Conservation (phyloP, 140 eudicot genomes). For the Bidens hawaiensis region DNA sequence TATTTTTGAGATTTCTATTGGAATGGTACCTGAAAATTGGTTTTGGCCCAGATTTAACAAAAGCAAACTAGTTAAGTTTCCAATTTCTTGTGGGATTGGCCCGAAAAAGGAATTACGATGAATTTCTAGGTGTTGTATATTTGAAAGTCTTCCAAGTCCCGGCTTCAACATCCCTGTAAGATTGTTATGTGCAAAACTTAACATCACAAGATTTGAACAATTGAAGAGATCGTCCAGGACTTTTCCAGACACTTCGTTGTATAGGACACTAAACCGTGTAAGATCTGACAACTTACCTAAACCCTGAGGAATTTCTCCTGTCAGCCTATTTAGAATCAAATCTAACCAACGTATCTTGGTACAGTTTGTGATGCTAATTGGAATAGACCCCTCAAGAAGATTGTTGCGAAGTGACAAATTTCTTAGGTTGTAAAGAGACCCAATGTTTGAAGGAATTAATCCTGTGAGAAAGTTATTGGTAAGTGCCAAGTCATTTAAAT, state of each 20-base stretch:
- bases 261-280: slow-evolving; percentile 33
- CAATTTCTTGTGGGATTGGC: slow-evolving; percentile 54
- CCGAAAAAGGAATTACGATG: slow-evolving; percentile 46
- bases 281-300: slow-evolving; percentile 50
- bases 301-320: slow-evolving; percentile 57
- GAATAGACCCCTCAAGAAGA: slow-evolving; percentile 56
- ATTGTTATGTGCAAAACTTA: slow-evolving; percentile 37
- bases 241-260: slow-evolving; percentile 41
- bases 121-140: slow-evolving; percentile 35
- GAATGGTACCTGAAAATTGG: slow-evolving; percentile 56
- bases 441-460: slow-evolving; percentile 57
- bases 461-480: slow-evolving; percentile 56
- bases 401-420: slow-evolving; percentile 46
- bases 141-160: slow-evolving; percentile 42
- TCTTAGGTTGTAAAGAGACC: slow-evolving; percentile 53
- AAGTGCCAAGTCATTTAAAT: slow-evolving; percentile 44
- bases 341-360: slow-evolving; percentile 41
- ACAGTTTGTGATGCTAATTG: slow-evolving; percentile 58
- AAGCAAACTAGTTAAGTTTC: slow-evolving; percentile 45
- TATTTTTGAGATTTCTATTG: slow-evolving; percentile 53
- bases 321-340: slow-evolving; percentile 33
- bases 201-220: slow-evolving; percentile 42
- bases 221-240: slow-evolving; percentile 65
- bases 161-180: slow-evolving; percentile 50
- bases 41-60: slow-evolving; percentile 36